Evolutionary conservation across 78 protist genomes (phyloP).

Genomic region (Dictyostelium purpureum): DNA sequence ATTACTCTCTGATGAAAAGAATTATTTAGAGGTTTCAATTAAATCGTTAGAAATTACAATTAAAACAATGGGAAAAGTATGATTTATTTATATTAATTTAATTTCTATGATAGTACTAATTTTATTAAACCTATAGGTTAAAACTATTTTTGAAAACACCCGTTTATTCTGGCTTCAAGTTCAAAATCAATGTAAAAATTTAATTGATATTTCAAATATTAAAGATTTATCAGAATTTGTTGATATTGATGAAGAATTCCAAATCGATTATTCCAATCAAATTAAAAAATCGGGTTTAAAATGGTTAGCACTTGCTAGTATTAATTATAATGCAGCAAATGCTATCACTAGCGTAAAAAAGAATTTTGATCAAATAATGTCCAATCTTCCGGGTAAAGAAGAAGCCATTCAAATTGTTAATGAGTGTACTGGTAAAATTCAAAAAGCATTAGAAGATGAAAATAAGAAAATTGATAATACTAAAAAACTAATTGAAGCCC

Average conservation of each 20-base stretch:
- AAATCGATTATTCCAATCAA: background rate
- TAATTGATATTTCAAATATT: background rate
- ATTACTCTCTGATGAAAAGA: background rate
- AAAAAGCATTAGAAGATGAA: background rate
- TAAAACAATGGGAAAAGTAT: conserved; percentile 23
- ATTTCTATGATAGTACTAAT: too few relatives aligned
- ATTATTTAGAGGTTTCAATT: conserved; percentile 7
- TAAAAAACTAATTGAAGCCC: background rate
- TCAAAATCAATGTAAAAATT: background rate
- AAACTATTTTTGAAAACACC: conserved; percentile 1
- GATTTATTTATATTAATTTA: too few relatives aligned
- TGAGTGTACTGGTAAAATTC: background rate
- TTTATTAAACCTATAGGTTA: too few relatives aligned
- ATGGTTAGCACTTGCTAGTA: background rate
- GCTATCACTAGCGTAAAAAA: background rate
- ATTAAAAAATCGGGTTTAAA: background rate
- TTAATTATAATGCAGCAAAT: background rate
- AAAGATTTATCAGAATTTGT: background rate
- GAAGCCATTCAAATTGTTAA: conserved; percentile 7
- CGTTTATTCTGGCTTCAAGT: conserved; percentile 13
- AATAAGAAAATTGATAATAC: conserved; percentile 1
- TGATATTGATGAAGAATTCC: background rate
- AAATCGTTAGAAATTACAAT: background rate
- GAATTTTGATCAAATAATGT: background rate
- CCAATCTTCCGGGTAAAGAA: conserved; percentile 1